Evolutionary conservation across 2,329 filamentous ascomycete genomes (phyloP), one percentile per base, ranked within the genome.

Genomic region (Ceratocystis papillata): DNA sequence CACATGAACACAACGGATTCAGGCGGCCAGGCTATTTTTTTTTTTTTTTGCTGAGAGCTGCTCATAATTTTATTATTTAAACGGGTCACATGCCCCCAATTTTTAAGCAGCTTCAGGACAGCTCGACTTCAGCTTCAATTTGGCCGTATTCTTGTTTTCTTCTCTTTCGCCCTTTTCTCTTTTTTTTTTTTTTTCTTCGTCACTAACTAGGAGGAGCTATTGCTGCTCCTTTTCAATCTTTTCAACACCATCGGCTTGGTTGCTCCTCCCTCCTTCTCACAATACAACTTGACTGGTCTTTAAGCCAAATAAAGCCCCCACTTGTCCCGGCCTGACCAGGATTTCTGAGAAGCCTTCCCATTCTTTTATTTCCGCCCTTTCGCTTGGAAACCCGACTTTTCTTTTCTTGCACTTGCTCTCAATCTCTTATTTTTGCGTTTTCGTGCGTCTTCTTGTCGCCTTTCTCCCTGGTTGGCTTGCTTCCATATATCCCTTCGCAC

Each of bases 271-370:
- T 33, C 45, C 33, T 44, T 7, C 15, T 28, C 15, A 60, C 25
- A 33, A n/a, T 30, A n/a, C 62, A 33, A 41, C 46, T 61, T 48
- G n/a, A 22, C 61, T 37, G 15, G 25, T 59, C 46, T 63, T 67
- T 60, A 55, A 25, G n/a, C 28, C 57, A 33, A 59, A 64, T 67
- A 67, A 64, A 67, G 53, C 62, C 48, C 62, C 61, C 50, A 33
- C 46, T 22, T 63, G 53, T 67, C 62, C 65, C 65, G 59, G 57
- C 25, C 53, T 60, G 37, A 33, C 62, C 53, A 44, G 50, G 37
- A 63, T 67, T 41, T 41, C 37, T 61, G 28, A 37, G 22, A 25
- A 25, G 7, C 25, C 41, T 60, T 48, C 28, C 46, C n/a, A 50
- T 61, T 48, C 55, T 60, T 20, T 60, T 53, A 33, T 61, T 50